These are phyloP conservation scores for Dothideomycetidae sp. DNA, from an alignment of 2,329 filamentous ascomycete species.

Conservation along the genomic window DNA sequence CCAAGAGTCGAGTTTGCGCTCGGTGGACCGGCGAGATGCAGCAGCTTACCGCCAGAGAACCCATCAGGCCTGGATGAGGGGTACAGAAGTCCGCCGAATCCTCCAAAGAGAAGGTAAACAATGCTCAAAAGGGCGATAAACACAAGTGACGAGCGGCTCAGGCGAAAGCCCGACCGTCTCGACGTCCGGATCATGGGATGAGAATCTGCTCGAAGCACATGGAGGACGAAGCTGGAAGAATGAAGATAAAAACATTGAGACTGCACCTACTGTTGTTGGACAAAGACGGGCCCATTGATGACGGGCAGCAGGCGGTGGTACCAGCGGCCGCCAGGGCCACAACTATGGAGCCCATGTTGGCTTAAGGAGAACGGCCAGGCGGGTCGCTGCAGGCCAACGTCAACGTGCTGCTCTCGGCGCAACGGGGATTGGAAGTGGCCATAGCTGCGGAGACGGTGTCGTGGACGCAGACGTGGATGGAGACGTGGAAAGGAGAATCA, in stretches of 20 bases:
- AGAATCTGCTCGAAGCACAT: neutral
- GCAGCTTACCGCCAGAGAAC: conserved; percentile 3
- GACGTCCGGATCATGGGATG: conserved; percentile 3
- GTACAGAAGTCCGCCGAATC: neutral
- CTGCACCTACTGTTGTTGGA: too few relatives aligned
- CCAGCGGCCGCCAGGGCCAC: too few relatives aligned
- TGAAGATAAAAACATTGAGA: conserved; percentile 4
- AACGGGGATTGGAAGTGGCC: too few relatives aligned
- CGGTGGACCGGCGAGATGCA: conserved; percentile 7
- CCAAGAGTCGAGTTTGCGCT: conserved; percentile 13
- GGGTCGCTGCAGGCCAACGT: too few relatives aligned
- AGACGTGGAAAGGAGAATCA: too few relatives aligned
- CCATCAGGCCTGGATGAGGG: neutral
- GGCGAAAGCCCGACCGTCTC: neutral
- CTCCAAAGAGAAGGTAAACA: neutral
- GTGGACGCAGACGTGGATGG: too few relatives aligned
- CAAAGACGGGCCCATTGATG: too few relatives aligned
- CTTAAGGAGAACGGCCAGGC: too few relatives aligned
- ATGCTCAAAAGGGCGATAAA: neutral
- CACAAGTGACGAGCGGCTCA: neutral
- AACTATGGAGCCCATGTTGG: too few relatives aligned
- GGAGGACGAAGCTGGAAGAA: conserved; percentile 7
- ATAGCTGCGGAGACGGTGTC: too few relatives aligned
- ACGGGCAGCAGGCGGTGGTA: too few relatives aligned
- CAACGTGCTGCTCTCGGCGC: too few relatives aligned